A percentile compares a stretch with the other conserved stretches of the same genome.
Evolutionary conservation across 2,329 filamentous ascomycete species (phyloP).

Genomic region (Xylaria multiplex): DNA sequence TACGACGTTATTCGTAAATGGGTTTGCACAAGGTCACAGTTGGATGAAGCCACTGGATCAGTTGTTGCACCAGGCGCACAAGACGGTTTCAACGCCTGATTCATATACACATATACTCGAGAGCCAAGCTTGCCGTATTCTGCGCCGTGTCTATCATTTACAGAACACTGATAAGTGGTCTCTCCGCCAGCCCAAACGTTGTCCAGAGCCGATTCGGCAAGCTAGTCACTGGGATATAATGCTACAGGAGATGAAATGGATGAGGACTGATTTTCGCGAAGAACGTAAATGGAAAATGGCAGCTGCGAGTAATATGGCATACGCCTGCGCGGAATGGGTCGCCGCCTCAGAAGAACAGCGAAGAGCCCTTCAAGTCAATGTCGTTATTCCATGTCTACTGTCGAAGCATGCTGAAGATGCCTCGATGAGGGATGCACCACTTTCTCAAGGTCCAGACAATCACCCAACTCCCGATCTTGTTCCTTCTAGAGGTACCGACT

Average conservation of each 20-base stretch:
- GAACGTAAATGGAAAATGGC: slow-evolving; percentile 94
- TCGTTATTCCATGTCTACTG: slow-evolving; percentile 58
- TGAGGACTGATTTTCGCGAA: slow-evolving; percentile 94
- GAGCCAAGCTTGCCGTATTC: slow-evolving; percentile 84
- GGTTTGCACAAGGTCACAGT: slow-evolving; percentile 63
- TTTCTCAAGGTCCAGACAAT: slow-evolving; percentile 50
- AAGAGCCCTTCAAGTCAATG: slow-evolving; percentile 73
- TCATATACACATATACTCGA: slow-evolving; percentile 85
- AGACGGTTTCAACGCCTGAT: slow-evolving; percentile 88
- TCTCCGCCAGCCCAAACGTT: slow-evolving; percentile 85
- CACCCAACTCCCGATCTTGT: slow-evolving; percentile 75
- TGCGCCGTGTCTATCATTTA: slow-evolving; percentile 87
- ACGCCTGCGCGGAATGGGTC: slow-evolving; percentile 86
- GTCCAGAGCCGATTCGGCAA: slow-evolving; percentile 79
- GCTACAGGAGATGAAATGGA: slow-evolving; percentile 94
- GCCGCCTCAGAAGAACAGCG: slow-evolving; percentile 71
- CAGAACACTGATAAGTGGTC: slow-evolving; percentile 95
- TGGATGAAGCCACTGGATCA: slow-evolving; percentile 74
- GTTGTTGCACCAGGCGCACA: slow-evolving; percentile 83
- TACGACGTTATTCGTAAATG: slow-evolving; percentile 69
- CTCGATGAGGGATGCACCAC: slow-evolving; percentile 50
- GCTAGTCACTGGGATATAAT: slow-evolving; percentile 86
- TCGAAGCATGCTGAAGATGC: slow-evolving; percentile 48
- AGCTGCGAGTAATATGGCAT: slow-evolving; percentile 80
- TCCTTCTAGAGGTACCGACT: slow-evolving; percentile 70